Base-by-base conservation (phyloP, 106 monocot species). In the Gastrodia elata region DNA sequence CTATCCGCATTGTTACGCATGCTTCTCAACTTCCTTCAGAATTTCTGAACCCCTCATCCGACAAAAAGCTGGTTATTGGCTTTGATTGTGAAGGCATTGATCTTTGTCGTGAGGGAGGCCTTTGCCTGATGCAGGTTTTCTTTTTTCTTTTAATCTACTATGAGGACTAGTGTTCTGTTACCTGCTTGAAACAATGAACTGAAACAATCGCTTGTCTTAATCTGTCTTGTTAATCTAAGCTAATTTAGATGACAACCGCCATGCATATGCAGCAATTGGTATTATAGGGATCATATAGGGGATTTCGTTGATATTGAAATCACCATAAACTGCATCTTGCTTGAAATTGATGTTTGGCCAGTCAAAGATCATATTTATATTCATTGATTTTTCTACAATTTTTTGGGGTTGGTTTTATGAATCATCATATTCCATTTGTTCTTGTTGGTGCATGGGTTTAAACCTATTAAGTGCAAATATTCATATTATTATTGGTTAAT, bases 51-150 rank as follows among this genome's bases (percentile, higher is more conserved):
- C 90, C 92, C 4, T 90, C 93, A 64, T 49, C 57, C 65, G 88
- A 83, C 38, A 88, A 59, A 49, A 80, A 79, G 61, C 59, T 93
- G 73, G 83, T 97, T 9, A 83, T 97, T 80, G 97, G 97, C 46
- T 85, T 97, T 82, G 97, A 97, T 72, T 97, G 97, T 78, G 97
- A 93, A 77, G 97, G 97, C 64, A 84, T 97, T 38, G 97, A 97
- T 58, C 90, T 97, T 58, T 97, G 90, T 44, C 78, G 90, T 39
- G 16, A 79, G 76, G 97, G 97, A 71, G 59, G 81, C 69, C 92
- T 97, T 68, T 97, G 97, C 77, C 67, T 97, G 52, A 97, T 97
- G 86, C 97, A 97, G 97, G 94, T 88, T n/a, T 24, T 40, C 2
- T 28, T 67, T 61, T 35, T 52, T 18, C 3, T 6, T 65, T 38